Percentiles rank a stretch among this genome's conserved stretches.
phyloP scores from a whole-genome alignment of 129 eudicot species.

The Pulicaria dysenterica region DNA sequence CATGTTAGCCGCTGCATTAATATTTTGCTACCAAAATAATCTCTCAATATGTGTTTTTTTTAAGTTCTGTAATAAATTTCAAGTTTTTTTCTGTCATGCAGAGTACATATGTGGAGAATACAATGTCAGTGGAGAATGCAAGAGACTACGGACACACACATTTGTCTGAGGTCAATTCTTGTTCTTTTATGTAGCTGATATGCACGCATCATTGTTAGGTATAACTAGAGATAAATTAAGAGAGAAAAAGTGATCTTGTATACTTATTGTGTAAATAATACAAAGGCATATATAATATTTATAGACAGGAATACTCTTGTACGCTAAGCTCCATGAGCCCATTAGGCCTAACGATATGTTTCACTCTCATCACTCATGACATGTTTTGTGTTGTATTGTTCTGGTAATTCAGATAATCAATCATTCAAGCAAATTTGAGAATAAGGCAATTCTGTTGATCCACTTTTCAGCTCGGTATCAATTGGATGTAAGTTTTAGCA shows the following conservation, averaged over 20 bases:
- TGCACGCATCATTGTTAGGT: not conserved
- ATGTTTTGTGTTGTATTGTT: not conserved
- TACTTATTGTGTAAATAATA: too few species aligned
- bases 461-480: slow-evolving; percentile 98
- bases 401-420: slow-evolving; percentile 57
- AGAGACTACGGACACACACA: slow-evolving; percentile 96
- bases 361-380: not conserved
- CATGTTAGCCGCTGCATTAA: not conserved
- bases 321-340: too few species aligned
- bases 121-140: slow-evolving; percentile 72
- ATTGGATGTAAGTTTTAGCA: slow-evolving; percentile 59
- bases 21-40: too few species aligned
- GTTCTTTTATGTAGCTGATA: slow-evolving; percentile 6
- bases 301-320: too few species aligned
- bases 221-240: too few species aligned
- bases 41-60: not conserved
- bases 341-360: too few species aligned
- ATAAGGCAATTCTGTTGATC: slow-evolving; percentile 92
- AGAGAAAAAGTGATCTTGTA: too few species aligned
- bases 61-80: not conserved
- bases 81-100: slow-evolving; percentile 24
- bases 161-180: slow-evolving; percentile 73
- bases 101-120: slow-evolving; percentile 79
- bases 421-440: slow-evolving; percentile 67
- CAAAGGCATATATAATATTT: too few species aligned